phyloP scores from a whole-genome alignment of 768 basidiomycete species.

The Termitomyces sp. region DNA sequence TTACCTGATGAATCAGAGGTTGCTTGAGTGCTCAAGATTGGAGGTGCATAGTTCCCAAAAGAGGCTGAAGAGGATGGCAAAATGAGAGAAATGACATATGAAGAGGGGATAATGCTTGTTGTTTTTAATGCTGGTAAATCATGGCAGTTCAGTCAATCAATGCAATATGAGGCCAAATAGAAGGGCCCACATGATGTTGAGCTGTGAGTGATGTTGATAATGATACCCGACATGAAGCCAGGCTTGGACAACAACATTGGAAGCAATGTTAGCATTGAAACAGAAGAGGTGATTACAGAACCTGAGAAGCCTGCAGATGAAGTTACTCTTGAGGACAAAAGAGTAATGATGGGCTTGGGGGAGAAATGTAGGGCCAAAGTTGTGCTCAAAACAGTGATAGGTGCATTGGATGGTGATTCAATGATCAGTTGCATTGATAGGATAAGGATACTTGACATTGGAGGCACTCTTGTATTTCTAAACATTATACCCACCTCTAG shows the following conservation, averaged over 20 bases:
- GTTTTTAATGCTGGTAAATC: neutral
- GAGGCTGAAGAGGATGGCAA: neutral
- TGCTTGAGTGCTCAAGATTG: neutral
- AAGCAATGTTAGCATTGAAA: neutral
- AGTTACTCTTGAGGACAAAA: neutral
- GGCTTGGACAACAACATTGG: neutral
- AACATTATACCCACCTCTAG: neutral
- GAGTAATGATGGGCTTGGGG: neutral
- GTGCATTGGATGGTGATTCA: neutral
- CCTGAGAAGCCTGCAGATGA: neutral
- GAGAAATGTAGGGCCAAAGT: neutral
- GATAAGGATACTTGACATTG: neutral
- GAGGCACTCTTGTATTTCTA: no score
- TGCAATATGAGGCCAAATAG: neutral
- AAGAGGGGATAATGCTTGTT: neutral
- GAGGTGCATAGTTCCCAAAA: neutral
- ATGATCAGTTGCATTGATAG: neutral
- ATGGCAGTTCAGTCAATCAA: neutral
- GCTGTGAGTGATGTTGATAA: conserved; percentile 1
- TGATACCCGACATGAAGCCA: neutral
- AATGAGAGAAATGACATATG: neutral
- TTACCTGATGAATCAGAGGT: neutral
- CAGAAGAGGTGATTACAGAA: neutral
- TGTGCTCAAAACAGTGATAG: neutral
- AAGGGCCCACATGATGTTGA: conserved; percentile 1